These are phyloP conservation scores for Trametes maxima DNA, from an alignment of 768 basidiomycete species.

Conservation along the genomic window DNA sequence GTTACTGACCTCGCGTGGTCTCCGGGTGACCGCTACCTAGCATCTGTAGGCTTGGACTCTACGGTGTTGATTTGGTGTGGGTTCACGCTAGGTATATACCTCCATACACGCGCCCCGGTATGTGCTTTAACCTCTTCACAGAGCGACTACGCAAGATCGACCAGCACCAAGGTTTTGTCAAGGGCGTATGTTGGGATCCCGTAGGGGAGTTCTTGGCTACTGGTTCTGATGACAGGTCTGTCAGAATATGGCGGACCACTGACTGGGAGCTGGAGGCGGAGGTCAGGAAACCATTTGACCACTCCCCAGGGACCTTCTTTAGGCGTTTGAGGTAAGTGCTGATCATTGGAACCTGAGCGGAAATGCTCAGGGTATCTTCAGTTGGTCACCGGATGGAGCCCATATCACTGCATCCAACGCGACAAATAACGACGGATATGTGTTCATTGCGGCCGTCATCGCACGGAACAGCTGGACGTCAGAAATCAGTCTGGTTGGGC, in stretches of 20 bases:
- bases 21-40: constrained; percentile 87
- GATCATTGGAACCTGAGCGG: no score
- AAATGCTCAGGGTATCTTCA: constrained; percentile 33
- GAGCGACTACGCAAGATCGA: constrained; percentile 85
- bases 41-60: constrained; percentile 92
- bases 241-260: constrained; percentile 95
- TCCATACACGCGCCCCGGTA: not conserved
- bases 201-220: constrained; percentile 98
- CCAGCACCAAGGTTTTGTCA: constrained; percentile 94
- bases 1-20: constrained; percentile 97
- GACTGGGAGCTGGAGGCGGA: constrained; percentile 89
- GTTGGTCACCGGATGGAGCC: constrained; percentile 99
- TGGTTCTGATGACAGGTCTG: constrained; percentile 93
- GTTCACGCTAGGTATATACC: constrained; percentile 72
- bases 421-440: constrained; percentile 93
- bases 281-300: constrained; percentile 88
- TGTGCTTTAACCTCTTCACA: constrained; percentile 33
- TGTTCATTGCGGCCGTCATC: constrained; percentile 97
- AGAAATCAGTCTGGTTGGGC: constrained; percentile 93
- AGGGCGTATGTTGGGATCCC: constrained; percentile 99
- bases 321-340: constrained; percentile 72
- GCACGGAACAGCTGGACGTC: constrained; percentile 87
- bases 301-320: constrained; percentile 95
- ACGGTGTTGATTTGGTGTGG: constrained; percentile 94
- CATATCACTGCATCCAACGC: constrained; percentile 98